Percentiles rank a stretch among this genome's conserved stretches.
phyloP scores from a whole-genome alignment of 306 rosid genomes.

The Rubus parviflorus region DNA sequence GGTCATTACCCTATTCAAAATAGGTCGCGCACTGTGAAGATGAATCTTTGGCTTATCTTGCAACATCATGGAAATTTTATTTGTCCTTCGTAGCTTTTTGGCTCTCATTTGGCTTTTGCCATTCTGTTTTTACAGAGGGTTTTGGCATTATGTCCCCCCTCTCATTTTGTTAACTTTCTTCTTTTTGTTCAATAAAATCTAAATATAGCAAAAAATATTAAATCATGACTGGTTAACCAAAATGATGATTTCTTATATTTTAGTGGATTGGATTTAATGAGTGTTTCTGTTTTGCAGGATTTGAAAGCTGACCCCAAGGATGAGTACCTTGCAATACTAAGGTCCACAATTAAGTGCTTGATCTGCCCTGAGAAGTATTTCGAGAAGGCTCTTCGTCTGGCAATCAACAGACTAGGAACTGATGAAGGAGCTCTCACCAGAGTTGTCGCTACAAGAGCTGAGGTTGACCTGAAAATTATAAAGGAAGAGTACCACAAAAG shows the following conservation, averaged over 20 bases:
- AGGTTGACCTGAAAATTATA: slow-evolving; percentile 30
- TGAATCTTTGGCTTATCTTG: too few relatives aligned
- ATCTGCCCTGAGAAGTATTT: slow-evolving; percentile 34
- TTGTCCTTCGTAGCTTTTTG: too few relatives aligned
- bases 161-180: too few relatives aligned
- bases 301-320: slow-evolving; percentile 32
- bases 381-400: slow-evolving; percentile 34
- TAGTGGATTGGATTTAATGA: not conserved
- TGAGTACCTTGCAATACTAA: slow-evolving; percentile 30
- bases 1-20: too few relatives aligned
- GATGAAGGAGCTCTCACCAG: slow-evolving; percentile 44
- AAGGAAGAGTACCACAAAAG: slow-evolving; percentile 35
- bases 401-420: slow-evolving; percentile 36
- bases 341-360: slow-evolving; percentile 32
- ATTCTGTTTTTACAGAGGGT: too few relatives aligned
- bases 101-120: too few relatives aligned
- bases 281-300: slow-evolving; percentile 18
- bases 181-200: too few relatives aligned
- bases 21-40: too few relatives aligned
- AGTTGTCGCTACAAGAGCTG: slow-evolving; percentile 34
- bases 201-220: too few relatives aligned
- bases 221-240: not conserved
- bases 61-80: too few relatives aligned
- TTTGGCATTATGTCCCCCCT: too few relatives aligned
- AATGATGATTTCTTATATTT: not conserved